Evolutionary conservation across 179 eudicot genomes (phyloP).

Genomic region (Pouteria campechiana): DNA sequence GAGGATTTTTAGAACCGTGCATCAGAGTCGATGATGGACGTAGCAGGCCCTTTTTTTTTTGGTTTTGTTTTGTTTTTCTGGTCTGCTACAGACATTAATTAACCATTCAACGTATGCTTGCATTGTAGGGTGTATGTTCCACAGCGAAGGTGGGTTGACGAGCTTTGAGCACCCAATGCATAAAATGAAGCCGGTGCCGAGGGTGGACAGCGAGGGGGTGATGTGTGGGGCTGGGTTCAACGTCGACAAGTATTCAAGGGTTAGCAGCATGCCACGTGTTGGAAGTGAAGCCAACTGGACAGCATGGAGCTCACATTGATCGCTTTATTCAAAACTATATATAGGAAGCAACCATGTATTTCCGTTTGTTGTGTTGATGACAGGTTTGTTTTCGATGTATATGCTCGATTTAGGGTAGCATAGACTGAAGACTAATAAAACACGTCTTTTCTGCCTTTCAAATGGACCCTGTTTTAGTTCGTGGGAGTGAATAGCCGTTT

Average conservation of each 20-base stretch:
- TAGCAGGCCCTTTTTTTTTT: too few species aligned
- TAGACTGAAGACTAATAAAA: too few species aligned
- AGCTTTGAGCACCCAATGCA: constrained; percentile 93
- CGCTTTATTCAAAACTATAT: neutral
- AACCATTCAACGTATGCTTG: too few species aligned
- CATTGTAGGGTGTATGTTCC: constrained; percentile 73
- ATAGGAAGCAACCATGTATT: too few species aligned
- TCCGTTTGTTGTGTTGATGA: too few species aligned
- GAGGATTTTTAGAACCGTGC: too few species aligned
- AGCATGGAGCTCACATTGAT: constrained; percentile 32
- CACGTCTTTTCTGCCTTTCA: too few species aligned
- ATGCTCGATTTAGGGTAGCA: too few species aligned
- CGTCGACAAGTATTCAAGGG: constrained; percentile 54
- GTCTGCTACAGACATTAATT: neutral
- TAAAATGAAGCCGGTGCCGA: constrained; percentile 76
- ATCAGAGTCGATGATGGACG: too few species aligned
- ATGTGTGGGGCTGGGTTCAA: constrained; percentile 82
- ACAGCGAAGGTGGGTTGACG: constrained; percentile 74
- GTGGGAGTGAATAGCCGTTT: too few species aligned
- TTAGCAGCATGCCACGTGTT: constrained; percentile 71
- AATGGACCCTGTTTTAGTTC: too few species aligned
- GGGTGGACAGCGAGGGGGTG: constrained; percentile 85
- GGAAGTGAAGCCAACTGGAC: constrained; percentile 77
- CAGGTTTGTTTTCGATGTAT: too few species aligned
- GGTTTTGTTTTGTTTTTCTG: neutral